These are phyloP conservation scores for Schoenoplectus triqueter DNA, from an alignment of 202 grass and related monocot species.

Conservation along the genomic window DNA sequence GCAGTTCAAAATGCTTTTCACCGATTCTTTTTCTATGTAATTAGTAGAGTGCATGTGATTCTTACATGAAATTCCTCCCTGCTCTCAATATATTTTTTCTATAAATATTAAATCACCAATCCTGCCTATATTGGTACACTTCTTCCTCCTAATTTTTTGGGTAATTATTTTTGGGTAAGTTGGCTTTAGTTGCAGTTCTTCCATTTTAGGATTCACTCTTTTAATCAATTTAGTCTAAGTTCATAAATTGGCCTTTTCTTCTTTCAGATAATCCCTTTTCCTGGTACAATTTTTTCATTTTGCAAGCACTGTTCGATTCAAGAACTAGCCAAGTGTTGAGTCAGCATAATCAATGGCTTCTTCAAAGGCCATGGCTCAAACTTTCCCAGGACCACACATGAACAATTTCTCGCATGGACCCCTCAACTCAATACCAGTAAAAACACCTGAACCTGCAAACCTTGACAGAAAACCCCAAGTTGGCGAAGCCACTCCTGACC, in stretches of 20 bases:
- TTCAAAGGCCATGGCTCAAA: constrained; percentile 49
- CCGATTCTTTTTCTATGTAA: neutral
- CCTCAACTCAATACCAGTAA: constrained; percentile 23
- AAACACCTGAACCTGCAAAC: constrained; percentile 9
- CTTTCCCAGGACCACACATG: constrained; percentile 21
- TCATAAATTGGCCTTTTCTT: constrained; percentile 29
- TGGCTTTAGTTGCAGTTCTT: neutral
- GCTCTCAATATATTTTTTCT: neutral
- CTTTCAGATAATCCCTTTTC: constrained; percentile 21
- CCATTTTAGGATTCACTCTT: neutral
- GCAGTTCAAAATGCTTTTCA: constrained; percentile 17
- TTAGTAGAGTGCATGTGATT: constrained; percentile 27
- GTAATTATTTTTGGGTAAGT: neutral
- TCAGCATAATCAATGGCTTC: constrained; percentile 37
- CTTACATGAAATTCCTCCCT: constrained; percentile 19
- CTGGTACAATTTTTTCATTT: neutral
- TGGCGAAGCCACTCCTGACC: constrained; percentile 22
- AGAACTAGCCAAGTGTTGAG: constrained; percentile 22
- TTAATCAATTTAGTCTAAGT: constrained; percentile 9
- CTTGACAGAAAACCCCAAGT: constrained; percentile 17
- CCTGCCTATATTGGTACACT: neutral
- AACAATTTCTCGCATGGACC: constrained; percentile 41
- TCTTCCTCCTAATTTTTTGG: neutral
- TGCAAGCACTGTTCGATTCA: constrained; percentile 20
- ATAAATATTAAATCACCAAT: neutral